Percentiles rank a stretch among this genome's conserved stretches.
phyloP scores from a whole-genome alignment of 2,329 filamentous ascomycete species.

The Cladorrhinum sp. region DNA sequence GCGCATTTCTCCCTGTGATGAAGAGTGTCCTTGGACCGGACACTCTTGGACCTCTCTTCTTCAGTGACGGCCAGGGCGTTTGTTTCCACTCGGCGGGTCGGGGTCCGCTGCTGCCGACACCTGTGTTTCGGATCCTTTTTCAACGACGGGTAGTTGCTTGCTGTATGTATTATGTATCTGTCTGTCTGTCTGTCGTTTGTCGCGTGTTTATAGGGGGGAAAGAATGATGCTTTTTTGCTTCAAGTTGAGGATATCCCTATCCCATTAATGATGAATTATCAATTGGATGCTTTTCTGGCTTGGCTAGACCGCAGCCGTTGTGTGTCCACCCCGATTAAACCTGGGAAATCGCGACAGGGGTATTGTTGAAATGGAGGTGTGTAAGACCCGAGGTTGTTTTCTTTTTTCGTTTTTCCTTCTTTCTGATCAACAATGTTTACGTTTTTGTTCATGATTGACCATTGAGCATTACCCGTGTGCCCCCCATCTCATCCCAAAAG shows the following conservation, averaged over 20 bases:
- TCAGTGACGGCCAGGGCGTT: constrained; percentile 5
- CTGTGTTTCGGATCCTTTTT: constrained; percentile 9
- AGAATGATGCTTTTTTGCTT: neutral
- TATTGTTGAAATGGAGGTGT: neutral
- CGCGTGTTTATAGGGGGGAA: neutral
- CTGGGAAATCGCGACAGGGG: neutral
- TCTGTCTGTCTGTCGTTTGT: neutral
- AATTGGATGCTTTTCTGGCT: constrained; percentile 15
- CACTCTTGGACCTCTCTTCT: constrained; percentile 12
- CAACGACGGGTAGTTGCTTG: constrained; percentile 2
- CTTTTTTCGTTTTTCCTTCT: neutral
- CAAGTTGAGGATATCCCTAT: constrained; percentile 1
- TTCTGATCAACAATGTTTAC: neutral
- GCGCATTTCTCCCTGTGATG: constrained; percentile 28
- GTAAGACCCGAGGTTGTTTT: neutral
- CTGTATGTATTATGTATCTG: neutral
- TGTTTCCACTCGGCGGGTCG: constrained; percentile 21
- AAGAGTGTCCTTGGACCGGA: neutral
- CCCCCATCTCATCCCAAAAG: neutral
- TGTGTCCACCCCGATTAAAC: neutral
- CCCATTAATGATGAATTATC: neutral
- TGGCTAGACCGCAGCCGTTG: constrained; percentile 10
- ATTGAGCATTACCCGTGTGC: neutral
- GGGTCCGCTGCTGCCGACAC: constrained; percentile 11
- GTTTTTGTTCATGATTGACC: neutral